Evolutionary conservation across 331 rosid species (phyloP).

Genomic region (Acacia concinna): DNA sequence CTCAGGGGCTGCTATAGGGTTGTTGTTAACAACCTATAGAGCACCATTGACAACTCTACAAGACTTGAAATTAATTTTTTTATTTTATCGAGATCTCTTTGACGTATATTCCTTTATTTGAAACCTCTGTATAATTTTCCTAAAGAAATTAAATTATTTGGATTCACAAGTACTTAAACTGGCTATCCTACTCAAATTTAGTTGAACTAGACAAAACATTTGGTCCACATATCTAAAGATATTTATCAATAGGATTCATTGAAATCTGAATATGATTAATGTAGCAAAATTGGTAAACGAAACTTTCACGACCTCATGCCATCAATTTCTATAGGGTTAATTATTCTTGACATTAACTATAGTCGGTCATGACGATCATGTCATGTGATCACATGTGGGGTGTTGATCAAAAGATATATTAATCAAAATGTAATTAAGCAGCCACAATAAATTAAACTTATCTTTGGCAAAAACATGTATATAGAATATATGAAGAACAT

Average conservation of each 20-base stretch:
- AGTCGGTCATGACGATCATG: slow-evolving; percentile 23
- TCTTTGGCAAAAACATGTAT: background rate
- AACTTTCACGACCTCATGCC: slow-evolving; percentile 25
- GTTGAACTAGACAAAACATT: background rate
- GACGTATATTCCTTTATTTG: too few species aligned
- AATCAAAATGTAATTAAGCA: slow-evolving; percentile 2
- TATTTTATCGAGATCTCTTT: too few species aligned
- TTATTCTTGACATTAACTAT: background rate
- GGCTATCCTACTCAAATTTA: background rate
- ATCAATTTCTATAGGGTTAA: background rate
- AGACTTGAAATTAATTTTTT: too few species aligned
- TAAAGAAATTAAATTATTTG: background rate
- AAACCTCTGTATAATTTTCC: too few species aligned
- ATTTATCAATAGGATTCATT: background rate
- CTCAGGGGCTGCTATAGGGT: too few species aligned
- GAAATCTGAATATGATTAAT: background rate
- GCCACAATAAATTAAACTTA: background rate
- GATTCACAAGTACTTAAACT: background rate
- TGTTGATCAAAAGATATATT: slow-evolving; percentile 19
- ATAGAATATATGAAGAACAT: slow-evolving; percentile 10
- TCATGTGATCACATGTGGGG: slow-evolving; percentile 41
- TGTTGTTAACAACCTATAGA: too few species aligned
- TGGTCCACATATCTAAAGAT: background rate
- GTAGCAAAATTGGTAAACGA: slow-evolving; percentile 13
- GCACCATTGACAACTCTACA: too few species aligned